These are phyloP conservation scores for Blastobotrys raffinosifermentans DNA, from an alignment of 1,139 yeast genomes.

Conservation along the genomic window DNA sequence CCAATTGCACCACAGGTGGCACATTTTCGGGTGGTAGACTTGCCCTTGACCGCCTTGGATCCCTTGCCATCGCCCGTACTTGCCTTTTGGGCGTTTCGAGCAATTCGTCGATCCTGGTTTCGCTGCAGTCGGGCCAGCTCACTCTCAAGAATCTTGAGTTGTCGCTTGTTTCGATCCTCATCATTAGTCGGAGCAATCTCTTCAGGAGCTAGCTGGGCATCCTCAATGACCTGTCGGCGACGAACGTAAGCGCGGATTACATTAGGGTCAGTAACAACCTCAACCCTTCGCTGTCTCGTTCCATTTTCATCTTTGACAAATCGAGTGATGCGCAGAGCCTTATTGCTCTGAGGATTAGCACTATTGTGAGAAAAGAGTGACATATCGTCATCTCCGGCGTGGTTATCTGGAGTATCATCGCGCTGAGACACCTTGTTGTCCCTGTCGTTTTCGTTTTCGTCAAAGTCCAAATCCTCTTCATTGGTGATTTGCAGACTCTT, in stretches of 20 bases:
- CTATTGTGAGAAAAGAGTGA: conserved; percentile 31
- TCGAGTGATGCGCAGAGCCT: conserved; percentile 70
- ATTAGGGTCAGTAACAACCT: conserved; percentile 75
- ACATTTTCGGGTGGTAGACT: conserved; percentile 78
- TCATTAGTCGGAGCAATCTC: conserved; percentile 77
- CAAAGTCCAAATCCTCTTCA: conserved; percentile 27
- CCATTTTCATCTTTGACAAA: conserved; percentile 82
- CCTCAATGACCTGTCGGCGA: conserved; percentile 73
- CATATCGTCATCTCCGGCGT: conserved; percentile 29
- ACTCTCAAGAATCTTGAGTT: conserved; percentile 73
- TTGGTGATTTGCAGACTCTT: conserved; percentile 48
- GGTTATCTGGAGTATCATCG: conserved; percentile 25
- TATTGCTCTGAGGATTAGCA: conserved; percentile 24
- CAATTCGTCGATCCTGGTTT: conserved; percentile 57
- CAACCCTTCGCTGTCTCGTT: conserved; percentile 74
- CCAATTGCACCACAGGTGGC: conserved; percentile 95
- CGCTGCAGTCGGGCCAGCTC: conserved; percentile 80
- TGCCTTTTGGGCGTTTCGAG: conserved; percentile 44
- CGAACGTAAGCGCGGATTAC: conserved; percentile 81
- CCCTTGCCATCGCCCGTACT: conserved; percentile 28
- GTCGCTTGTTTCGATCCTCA: conserved; percentile 73
- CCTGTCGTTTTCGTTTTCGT: conserved; percentile 32
- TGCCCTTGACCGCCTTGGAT: conserved; percentile 34
- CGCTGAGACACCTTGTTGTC: conserved; percentile 33
- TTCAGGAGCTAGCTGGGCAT: conserved; percentile 55